Evolutionary conservation across 345 rosid species (phyloP).

Genomic region (Populus nigra): DNA sequence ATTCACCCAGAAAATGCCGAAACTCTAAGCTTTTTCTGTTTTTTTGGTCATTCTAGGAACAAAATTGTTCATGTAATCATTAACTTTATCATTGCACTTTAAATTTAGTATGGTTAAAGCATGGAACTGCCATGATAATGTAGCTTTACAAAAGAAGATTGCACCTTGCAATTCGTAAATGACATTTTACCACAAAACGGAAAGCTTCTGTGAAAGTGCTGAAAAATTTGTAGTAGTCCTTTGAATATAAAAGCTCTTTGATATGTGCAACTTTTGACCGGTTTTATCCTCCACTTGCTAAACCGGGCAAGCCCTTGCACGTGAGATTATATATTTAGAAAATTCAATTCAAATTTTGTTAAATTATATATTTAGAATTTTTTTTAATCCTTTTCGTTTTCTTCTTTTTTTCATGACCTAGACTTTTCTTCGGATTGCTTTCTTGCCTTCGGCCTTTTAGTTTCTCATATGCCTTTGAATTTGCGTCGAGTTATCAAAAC

Average conservation of each 20-base stretch:
- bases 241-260: background rate
- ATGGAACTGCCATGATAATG: background rate
- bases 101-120: conserved; percentile 20
- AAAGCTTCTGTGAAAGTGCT: conserved; percentile 27
- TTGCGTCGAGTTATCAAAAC: too few species aligned
- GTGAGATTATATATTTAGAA: background rate
- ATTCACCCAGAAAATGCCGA: conserved; percentile 21
- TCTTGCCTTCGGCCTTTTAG: too few species aligned
- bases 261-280: background rate
- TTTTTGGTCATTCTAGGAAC: conserved; percentile 4
- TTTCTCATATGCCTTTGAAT: too few species aligned
- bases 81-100: conserved; percentile 30
- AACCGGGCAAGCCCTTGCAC: background rate
- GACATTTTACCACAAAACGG: background rate
- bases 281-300: background rate
- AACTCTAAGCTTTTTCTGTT: conserved; percentile 10
- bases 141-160: conserved; percentile 34
- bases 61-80: conserved; percentile 21
- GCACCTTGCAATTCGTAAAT: conserved; percentile 6
- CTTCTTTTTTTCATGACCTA: too few species aligned
- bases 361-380: too few species aligned
- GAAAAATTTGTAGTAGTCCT: background rate
- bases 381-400: too few species aligned
- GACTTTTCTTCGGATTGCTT: too few species aligned
- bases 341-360: background rate